These are phyloP conservation scores for Castanea sativa DNA, from an alignment of 306 rosid species.

Conservation along the genomic window DNA sequence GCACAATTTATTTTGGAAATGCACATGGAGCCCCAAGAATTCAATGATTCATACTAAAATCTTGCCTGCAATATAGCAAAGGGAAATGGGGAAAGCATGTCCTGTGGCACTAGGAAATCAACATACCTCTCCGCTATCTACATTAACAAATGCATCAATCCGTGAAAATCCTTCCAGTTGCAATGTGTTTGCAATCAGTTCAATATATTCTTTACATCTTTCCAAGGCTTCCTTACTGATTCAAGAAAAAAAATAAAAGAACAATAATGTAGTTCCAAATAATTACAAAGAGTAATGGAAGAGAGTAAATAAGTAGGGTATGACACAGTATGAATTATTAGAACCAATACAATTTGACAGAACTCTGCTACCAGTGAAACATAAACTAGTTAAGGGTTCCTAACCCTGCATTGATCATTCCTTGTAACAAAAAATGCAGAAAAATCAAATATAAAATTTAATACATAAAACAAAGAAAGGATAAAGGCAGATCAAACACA, in stretches of 20 bases:
- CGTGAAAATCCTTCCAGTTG: conserved; percentile 93
- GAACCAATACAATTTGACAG: background rate
- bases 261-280: conserved; percentile 11
- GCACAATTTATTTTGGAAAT: no score
- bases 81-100: conserved; percentile 1
- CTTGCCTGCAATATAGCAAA: background rate
- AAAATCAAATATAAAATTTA: background rate
- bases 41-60: background rate
- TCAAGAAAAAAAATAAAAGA: conserved; percentile 4
- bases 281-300: background rate
- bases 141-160: conserved; percentile 88
- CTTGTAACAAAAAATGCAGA: background rate
- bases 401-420: background rate
- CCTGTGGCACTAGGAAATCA: conserved; percentile 10
- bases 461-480: background rate
- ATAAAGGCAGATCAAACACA: background rate
- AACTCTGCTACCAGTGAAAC: background rate
- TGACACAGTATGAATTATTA: background rate
- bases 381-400: background rate
- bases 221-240: conserved; percentile 62
- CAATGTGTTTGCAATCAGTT: conserved; percentile 76
- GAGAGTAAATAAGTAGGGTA: conserved; percentile 1
- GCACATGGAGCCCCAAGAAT: background rate
- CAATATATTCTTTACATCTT: conserved; percentile 63
- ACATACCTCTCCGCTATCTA: conserved; percentile 85